Conservation (phyloP, 306 rosid species). For the peach (Prunus persica) region DNA sequence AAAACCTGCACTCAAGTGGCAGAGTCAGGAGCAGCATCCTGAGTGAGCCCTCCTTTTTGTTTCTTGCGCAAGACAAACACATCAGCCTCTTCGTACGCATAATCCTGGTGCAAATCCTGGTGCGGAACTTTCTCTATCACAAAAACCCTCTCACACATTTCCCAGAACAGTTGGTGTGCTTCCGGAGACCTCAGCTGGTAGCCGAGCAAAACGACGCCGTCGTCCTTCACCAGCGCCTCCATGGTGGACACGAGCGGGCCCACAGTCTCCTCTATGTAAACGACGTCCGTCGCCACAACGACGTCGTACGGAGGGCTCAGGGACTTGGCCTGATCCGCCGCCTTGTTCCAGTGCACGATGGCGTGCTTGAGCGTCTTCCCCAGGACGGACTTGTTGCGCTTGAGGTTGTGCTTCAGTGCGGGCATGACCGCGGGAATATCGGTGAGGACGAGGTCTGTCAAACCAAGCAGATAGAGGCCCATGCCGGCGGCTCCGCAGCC, state of each 20-base stretch:
- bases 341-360: too few species aligned
- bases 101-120: conserved; percentile 64
- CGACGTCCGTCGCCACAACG: conserved; percentile 15
- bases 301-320: conserved; percentile 61
- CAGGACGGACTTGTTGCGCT: too few species aligned
- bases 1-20: not conserved
- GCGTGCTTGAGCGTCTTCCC: too few species aligned
- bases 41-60: conserved; percentile 17
- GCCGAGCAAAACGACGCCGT: conserved; percentile 77
- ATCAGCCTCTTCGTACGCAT: conserved; percentile 75
- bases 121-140: conserved; percentile 59
- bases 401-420: too few species aligned
- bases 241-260: conserved; percentile 53
- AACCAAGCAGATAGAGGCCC: conserved; percentile 82
- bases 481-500: conserved; percentile 89
- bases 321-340: conserved; percentile 40
- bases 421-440: too few species aligned
- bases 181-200: conserved; percentile 77
- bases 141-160: conserved; percentile 43
- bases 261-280: conserved; percentile 70
- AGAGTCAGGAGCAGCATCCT: not conserved
- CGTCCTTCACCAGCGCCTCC: conserved; percentile 47
- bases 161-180: conserved; percentile 77
- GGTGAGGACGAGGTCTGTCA: conserved; percentile 11
- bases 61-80: conserved; percentile 66